phyloP scores from a whole-genome alignment of 306 rosid genomes.

The Gastrolobium villosum region DNA sequence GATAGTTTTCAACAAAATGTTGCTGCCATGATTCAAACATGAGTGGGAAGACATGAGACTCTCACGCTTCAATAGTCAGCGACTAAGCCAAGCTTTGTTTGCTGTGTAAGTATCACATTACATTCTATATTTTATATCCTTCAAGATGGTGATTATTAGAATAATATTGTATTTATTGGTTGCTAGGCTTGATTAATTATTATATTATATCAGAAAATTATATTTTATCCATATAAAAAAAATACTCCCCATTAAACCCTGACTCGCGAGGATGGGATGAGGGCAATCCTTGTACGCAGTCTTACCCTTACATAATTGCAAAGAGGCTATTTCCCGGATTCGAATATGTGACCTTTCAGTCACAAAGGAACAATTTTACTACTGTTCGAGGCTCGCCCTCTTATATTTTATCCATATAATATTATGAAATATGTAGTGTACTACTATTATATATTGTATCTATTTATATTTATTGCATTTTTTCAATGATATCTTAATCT shows the following conservation, averaged over 20 bases:
- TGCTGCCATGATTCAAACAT: not conserved
- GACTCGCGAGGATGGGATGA: no score
- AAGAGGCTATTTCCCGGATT: no score
- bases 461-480: slow-evolving; percentile 1
- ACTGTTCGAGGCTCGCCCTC: no score
- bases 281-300: no score
- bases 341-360: no score
- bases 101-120: slow-evolving; percentile 5
- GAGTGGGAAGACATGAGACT: no score
- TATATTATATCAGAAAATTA: not conserved
- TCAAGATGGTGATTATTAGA: slow-evolving; percentile 2
- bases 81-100: slow-evolving; percentile 22
- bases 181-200: slow-evolving; percentile 19
- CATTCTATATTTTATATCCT: slow-evolving; percentile 14
- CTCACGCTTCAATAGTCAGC: no score
- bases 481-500: not conserved
- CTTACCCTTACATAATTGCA: no score
- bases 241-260: no score
- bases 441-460: not conserved
- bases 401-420: not conserved
- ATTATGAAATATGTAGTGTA: not conserved
- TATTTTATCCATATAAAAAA: not conserved
- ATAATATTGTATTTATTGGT: not conserved
- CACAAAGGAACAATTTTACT: no score
- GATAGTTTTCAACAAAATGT: slow-evolving; percentile 14